These are phyloP conservation scores for Imleria badia DNA, from an alignment of 768 basidiomycete species.

Conservation along the genomic window DNA sequence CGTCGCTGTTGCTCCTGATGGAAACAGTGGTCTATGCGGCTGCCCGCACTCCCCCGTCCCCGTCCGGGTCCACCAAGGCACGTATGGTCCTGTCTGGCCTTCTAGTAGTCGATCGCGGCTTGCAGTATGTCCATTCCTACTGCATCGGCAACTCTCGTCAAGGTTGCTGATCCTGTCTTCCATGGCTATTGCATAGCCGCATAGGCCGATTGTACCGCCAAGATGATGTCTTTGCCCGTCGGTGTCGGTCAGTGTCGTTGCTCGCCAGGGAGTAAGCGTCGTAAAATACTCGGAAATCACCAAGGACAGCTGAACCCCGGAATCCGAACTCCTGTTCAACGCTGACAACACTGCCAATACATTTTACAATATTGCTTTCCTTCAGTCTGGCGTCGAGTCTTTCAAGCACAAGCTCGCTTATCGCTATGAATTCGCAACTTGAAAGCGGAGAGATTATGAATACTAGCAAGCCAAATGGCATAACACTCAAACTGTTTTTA, in stretches of 20 bases:
- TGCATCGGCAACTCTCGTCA: slow-evolving; percentile 97
- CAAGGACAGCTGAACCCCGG: slow-evolving; percentile 77
- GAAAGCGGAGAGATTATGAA: too few relatives aligned
- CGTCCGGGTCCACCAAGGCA: slow-evolving; percentile 45
- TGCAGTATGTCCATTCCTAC: slow-evolving; percentile 92
- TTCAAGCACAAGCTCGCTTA: slow-evolving; percentile 91
- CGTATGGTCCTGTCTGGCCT: slow-evolving; percentile 82
- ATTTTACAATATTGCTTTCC: slow-evolving; percentile 89
- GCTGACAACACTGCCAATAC: slow-evolving; percentile 98
- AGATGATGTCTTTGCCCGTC: slow-evolving; percentile 88
- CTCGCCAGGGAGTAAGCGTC: slow-evolving; percentile 79
- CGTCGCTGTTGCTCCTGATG: slow-evolving; percentile 95
- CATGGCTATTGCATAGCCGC: slow-evolving; percentile 91
- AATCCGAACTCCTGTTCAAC: slow-evolving; percentile 82
- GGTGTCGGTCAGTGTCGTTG: slow-evolving; percentile 95
- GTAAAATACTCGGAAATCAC: slow-evolving; percentile 98
- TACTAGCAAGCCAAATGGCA: slow-evolving; percentile 91
- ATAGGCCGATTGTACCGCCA: slow-evolving; percentile 88
- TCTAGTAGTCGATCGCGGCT: slow-evolving; percentile 66
- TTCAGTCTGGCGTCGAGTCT: slow-evolving; percentile 64
- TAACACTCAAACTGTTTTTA: too few relatives aligned
- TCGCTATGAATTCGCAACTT: too few relatives aligned
- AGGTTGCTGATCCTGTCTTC: slow-evolving; percentile 96
- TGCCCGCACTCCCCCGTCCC: slow-evolving; percentile 73
- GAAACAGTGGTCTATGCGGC: slow-evolving; percentile 98